Evolutionary conservation across 805 yeast species (phyloP).

Genomic region (Pichia membranifaciens): DNA sequence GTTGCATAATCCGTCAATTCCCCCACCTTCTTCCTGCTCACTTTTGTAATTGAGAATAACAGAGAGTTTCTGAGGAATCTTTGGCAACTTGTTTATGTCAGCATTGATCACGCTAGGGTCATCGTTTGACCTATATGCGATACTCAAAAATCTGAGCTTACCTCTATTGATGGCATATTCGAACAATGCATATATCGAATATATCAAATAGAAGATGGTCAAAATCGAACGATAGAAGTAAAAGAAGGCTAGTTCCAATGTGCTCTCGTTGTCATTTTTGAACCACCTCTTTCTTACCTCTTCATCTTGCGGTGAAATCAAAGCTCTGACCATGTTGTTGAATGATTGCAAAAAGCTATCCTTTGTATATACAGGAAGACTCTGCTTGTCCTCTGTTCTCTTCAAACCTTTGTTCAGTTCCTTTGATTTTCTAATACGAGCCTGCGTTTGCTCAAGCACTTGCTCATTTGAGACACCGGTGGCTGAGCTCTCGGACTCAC

Average conservation of each 20-base stretch:
- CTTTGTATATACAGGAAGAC: conserved; percentile 13
- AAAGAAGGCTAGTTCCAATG: conserved; percentile 17
- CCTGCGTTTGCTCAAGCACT: conserved; percentile 12
- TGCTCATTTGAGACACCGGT: conserved; percentile 3
- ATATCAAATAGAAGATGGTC: conserved; percentile 46
- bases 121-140: conserved; percentile 63
- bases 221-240: conserved; percentile 44
- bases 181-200: conserved; percentile 49
- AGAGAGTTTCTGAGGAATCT: conserved; percentile 73
- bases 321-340: conserved; percentile 18
- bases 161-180: conserved; percentile 48
- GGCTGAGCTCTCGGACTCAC: background rate
- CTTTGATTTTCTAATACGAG: conserved; percentile 4
- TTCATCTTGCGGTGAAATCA: conserved; percentile 18
- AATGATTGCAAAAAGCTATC: conserved; percentile 18
- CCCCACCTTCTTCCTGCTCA: conserved; percentile 85
- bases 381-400: background rate
- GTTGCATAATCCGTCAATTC: conserved; percentile 71
- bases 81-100: conserved; percentile 66
- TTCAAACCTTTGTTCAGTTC: background rate
- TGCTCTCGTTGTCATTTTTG: conserved; percentile 3
- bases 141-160: conserved; percentile 50
- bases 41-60: conserved; percentile 68
- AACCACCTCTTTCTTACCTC: conserved; percentile 11
- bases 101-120: conserved; percentile 83